phyloP scores from a whole-genome alignment of 495 filamentous ascomycete genomes.

The Penicillium antarcticum region DNA sequence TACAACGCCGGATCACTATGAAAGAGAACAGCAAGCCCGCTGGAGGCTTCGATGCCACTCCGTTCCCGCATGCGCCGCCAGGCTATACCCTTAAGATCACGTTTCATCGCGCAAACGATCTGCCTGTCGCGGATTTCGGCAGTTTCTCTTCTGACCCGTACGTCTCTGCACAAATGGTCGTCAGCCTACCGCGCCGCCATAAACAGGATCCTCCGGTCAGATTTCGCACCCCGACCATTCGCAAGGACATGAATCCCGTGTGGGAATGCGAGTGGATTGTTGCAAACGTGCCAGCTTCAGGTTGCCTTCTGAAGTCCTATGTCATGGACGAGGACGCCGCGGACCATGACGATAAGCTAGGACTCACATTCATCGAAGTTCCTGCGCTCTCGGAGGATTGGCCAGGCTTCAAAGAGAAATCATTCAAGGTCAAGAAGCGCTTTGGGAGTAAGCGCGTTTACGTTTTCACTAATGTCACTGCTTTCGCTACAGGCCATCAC shows the following conservation, averaged over 20 bases:
- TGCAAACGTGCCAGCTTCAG: constrained; percentile 73
- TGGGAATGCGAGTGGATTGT: constrained; percentile 90
- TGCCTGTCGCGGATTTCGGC: constrained; percentile 78
- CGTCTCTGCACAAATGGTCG: constrained; percentile 63
- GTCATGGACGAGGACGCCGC: constrained; percentile 86
- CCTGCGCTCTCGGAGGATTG: constrained; percentile 57
- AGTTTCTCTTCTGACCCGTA: constrained; percentile 82
- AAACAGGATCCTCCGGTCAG: constrained; percentile 71
- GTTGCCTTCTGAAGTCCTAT: constrained; percentile 75
- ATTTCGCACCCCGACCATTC: constrained; percentile 75
- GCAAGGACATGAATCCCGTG: constrained; percentile 62
- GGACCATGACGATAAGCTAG: constrained; percentile 84
- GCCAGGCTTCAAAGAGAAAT: constrained; percentile 60
- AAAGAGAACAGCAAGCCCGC: constrained; percentile 47
- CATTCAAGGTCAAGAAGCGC: constrained; percentile 75
- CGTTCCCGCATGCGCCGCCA: constrained; percentile 64
- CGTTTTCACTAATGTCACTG: constrained; percentile 60
- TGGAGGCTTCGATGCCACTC: constrained; percentile 77
- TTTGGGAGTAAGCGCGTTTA: constrained; percentile 85
- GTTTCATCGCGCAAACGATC: constrained; percentile 74
- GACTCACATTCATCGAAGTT: constrained; percentile 70
- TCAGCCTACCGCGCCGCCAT: constrained; percentile 63
- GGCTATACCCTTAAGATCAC: constrained; percentile 84
- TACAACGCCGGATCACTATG: constrained; percentile 48
- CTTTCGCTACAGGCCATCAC: constrained; percentile 50